These are phyloP conservation scores for Cercospora sp. DNA, from an alignment of 2,329 filamentous ascomycete species.

Conservation along the genomic window DNA sequence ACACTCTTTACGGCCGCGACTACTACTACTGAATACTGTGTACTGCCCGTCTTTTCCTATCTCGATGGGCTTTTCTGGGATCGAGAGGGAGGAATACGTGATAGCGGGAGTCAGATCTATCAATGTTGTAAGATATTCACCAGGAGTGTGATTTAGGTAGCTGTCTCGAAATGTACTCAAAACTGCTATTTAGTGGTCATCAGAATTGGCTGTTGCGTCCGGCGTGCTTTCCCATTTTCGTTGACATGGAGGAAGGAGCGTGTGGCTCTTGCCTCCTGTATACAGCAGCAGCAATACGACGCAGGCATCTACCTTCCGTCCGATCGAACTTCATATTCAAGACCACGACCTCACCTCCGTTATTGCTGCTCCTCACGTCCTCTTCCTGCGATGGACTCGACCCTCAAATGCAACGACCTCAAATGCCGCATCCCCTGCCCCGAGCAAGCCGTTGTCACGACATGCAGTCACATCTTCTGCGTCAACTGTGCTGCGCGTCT, in stretches of 20 bases:
- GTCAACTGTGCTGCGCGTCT: conserved; percentile 66
- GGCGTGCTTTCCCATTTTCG: neutral
- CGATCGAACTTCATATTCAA: neutral
- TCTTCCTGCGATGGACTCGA: conserved; percentile 63
- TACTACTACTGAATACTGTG: conserved; percentile 14
- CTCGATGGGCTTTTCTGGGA: neutral
- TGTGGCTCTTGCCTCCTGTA: neutral
- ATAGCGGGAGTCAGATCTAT: neutral
- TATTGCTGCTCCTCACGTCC: too few relatives aligned
- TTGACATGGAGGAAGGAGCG: neutral
- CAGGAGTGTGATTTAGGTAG: conserved; percentile 2
- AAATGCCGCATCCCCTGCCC: conserved; percentile 70
- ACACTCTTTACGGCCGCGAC: conserved; percentile 24
- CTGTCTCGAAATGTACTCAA: conserved; percentile 8
- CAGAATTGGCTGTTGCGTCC: neutral
- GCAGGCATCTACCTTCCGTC: neutral
- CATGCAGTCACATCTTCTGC: conserved; percentile 92
- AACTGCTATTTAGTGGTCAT: neutral
- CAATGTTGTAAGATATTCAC: conserved; percentile 13
- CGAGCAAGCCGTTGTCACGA: conserved; percentile 78
- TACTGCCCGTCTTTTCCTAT: conserved; percentile 3
- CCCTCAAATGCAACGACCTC: conserved; percentile 75
- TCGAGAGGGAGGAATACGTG: neutral
- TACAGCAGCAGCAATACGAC: neutral
- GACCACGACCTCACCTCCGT: neutral